These are phyloP conservation scores for Fraxinus quadrangulata DNA, from an alignment of 257 asterid species.

Conservation along the genomic window DNA sequence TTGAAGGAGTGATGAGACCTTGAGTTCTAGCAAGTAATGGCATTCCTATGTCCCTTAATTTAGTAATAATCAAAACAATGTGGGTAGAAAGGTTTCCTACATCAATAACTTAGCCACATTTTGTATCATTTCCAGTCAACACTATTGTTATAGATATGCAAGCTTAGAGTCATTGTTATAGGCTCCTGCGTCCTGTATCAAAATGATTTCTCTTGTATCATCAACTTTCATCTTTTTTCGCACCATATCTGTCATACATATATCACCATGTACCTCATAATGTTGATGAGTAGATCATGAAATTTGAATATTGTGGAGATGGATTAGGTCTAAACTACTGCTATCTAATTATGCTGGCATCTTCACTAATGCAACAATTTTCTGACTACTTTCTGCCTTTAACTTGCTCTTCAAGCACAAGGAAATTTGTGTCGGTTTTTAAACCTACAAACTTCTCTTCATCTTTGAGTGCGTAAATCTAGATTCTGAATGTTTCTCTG, in stretches of 20 bases:
- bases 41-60: not conserved
- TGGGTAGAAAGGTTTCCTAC: slow-evolving; percentile 11
- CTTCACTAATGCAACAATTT: not conserved
- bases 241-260: not conserved
- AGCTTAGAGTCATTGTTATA: not conserved
- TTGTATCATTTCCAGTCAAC: not conserved
- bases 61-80: not conserved
- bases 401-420: not conserved
- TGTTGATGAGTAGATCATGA: not conserved
- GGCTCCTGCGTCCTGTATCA: not conserved
- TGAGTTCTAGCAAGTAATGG: not conserved
- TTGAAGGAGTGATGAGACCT: slow-evolving; percentile 4
- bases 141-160: not conserved
- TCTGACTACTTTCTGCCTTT: not conserved
- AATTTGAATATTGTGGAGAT: not conserved
- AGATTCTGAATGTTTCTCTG: not conserved
- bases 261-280: not conserved
- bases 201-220: not conserved
- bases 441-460: not conserved
- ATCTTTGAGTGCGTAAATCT: not conserved
- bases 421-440: not conserved
- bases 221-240: not conserved
- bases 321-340: not conserved
- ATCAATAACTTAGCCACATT: not conserved
- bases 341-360: not conserved